Percentiles rank a stretch among this genome's conserved stretches.
These are phyloP conservation scores for Fusarium praegraminearum DNA, from an alignment of 2,329 filamentous ascomycete species.

Conservation along the genomic window DNA sequence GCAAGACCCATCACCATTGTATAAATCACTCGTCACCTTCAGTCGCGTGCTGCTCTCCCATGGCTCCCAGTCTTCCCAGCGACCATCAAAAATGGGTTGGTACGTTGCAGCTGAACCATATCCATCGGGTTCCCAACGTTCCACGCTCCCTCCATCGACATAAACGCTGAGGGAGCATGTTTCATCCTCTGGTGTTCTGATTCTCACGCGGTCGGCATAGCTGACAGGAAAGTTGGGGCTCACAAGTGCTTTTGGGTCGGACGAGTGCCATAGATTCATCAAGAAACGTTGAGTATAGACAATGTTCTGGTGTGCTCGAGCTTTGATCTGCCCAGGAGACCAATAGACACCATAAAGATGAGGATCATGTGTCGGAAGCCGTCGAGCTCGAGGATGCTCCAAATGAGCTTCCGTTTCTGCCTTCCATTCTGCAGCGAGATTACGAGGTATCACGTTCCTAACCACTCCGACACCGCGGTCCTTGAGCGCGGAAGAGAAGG, in stretches of 20 bases:
- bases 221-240: conserved; percentile 61
- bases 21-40: conserved; percentile 73
- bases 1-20: conserved; percentile 78
- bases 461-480: conserved; percentile 51
- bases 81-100: conserved; percentile 72
- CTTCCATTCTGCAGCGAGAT: conserved; percentile 60
- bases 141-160: conserved; percentile 72
- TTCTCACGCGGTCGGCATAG: conserved; percentile 72
- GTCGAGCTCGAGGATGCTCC: conserved; percentile 57
- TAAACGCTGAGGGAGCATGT: conserved; percentile 69
- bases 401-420: conserved; percentile 65
- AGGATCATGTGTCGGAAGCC: conserved; percentile 50
- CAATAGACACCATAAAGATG: conserved; percentile 56
- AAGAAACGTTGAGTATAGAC: conserved; percentile 61
- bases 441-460: conserved; percentile 48
- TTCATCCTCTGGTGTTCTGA: conserved; percentile 62
- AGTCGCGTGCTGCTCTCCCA: conserved; percentile 78
- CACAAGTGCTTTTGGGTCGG: conserved; percentile 59
- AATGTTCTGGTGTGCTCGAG: conserved; percentile 55
- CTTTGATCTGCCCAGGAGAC: conserved; percentile 56
- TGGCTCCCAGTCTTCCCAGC: conserved; percentile 81
- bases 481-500: conserved; percentile 48
- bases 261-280: conserved; percentile 52
- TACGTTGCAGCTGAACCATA: conserved; percentile 73
- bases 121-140: conserved; percentile 74